Evolutionary conservation across 345 rosid species (phyloP), one percentile per base, ranked within the genome.

Genomic region (Murraya paniculata): DNA sequence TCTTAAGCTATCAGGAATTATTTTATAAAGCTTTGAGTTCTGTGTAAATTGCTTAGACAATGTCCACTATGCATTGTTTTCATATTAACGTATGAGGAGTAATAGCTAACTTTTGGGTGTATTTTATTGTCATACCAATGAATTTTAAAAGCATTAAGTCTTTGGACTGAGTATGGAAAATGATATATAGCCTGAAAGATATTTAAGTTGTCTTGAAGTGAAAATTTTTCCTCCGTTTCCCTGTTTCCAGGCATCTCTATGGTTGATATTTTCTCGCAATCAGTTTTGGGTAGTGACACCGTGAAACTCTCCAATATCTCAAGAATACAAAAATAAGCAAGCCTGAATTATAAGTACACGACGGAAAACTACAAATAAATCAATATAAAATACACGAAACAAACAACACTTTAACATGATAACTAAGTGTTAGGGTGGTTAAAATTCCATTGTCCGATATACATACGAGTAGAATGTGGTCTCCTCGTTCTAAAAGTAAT

Each of bases 181-280:
- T 9, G 56, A 30, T 18, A 28, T 8, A 3, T 48, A 7, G 14
- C 4, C 31, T 27, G 25, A 28, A 28, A 13, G 27, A 74, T 53
- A 56, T 30, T 74, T 28, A 62, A 48, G 14, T 74, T 74, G 69
- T 74, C 60, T 33, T 21, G 60, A 33, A 41, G 33, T 64, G 70
- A 27, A 64, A 38, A 48, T 31, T 62, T 75, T 45, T 28, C 2
- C 28, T 5, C 68, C 2, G 22, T 48, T 69, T 27, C 36, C 56
- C n/a, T 69, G 11, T 27, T 45, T 10, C 24, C 8, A 48, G 30
- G 7, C 36, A 16, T 8, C 59, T 27, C 7, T 33, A 69, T 45
- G 7, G 35, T 65, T 21, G 14, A 33, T 14, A 1, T 31, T 24
- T 45, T 45, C 18, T 11, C 16, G 6, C 5, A 41, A 7, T 3